Percentiles rank a stretch among this genome's conserved stretches.
Conservation (phyloP, 2,329 filamentous ascomycete genomes). For the Ceratocystis cacaofunesta region DNA sequence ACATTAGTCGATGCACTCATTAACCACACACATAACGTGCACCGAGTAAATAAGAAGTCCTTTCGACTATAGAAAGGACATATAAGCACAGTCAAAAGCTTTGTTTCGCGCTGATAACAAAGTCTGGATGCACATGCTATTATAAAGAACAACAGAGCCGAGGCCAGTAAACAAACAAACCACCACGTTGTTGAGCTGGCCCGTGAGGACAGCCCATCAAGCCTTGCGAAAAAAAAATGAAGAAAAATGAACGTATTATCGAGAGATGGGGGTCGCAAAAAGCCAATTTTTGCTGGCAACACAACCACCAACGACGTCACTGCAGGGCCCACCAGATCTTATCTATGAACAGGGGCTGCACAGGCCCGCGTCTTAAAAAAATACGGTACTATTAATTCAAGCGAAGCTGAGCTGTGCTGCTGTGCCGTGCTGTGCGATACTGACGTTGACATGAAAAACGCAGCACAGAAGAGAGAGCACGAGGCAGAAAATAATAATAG, state of each 20-base stretch:
- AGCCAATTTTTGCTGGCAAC: neutral
- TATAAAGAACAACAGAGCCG: neutral
- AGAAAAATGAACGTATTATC: constrained; percentile 2
- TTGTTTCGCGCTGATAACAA: neutral
- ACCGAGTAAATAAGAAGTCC: no score
- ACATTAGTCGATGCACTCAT: neutral
- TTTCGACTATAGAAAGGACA: neutral
- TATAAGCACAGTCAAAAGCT: neutral
- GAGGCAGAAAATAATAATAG: neutral
- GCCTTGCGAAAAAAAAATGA: neutral
- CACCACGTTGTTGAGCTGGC: neutral
- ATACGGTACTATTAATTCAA: neutral
- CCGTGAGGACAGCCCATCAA: neutral
- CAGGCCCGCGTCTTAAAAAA: neutral
- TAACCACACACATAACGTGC: neutral
- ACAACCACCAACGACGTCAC: constrained; percentile 1
- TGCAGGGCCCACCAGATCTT: neutral
- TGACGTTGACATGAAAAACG: neutral
- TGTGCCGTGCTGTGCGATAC: neutral
- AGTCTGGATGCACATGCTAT: neutral
- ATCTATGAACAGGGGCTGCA: neutral
- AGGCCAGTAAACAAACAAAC: neutral
- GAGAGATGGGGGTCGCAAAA: neutral
- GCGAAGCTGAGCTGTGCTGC: neutral
- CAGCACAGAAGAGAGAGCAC: neutral